phyloP scores from a whole-genome alignment of 139 green algal species.

The Desmodesmus armatus region DNA sequence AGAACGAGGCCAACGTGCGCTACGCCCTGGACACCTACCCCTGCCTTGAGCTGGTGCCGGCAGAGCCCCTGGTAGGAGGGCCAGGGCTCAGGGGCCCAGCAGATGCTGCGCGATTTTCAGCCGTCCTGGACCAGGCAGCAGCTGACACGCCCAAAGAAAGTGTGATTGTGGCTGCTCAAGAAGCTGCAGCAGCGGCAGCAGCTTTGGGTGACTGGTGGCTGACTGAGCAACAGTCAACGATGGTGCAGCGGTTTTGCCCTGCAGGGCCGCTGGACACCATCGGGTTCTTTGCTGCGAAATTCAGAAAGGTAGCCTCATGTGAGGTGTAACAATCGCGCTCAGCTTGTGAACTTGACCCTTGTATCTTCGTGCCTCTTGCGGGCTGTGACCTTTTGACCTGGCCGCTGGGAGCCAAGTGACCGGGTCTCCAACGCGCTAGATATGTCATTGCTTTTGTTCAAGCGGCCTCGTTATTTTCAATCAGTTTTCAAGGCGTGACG shows the following conservation, averaged over 20 bases:
- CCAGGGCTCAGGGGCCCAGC: conserved; percentile 64
- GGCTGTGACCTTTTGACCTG: no score
- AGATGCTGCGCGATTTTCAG: not conserved
- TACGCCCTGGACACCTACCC: conserved; percentile 86
- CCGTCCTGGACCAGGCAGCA: not conserved
- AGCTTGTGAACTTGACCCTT: no score
- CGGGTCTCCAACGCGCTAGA: no score
- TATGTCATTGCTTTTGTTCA: no score
- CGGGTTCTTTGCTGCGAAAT: conserved; percentile 93
- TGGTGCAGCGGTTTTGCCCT: conserved; percentile 92
- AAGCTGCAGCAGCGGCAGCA: not conserved
- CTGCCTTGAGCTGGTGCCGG: conserved; percentile 66
- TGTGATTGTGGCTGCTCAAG: not conserved
- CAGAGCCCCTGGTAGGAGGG: conserved; percentile 67
- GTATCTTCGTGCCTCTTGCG: no score
- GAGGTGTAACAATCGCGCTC: no score
- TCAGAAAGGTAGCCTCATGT: no score
- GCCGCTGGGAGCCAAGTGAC: no score
- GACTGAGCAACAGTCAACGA: conserved; percentile 62
- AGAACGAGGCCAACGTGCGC: conserved; percentile 93
- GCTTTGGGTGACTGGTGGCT: conserved; percentile 64
- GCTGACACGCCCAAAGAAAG: not conserved
- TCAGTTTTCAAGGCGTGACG: no score
- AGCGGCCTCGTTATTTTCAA: no score
- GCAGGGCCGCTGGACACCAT: conserved; percentile 75